These are phyloP conservation scores for Alternaria solani DNA, from an alignment of 2,329 filamentous ascomycete species.

Conservation along the genomic window DNA sequence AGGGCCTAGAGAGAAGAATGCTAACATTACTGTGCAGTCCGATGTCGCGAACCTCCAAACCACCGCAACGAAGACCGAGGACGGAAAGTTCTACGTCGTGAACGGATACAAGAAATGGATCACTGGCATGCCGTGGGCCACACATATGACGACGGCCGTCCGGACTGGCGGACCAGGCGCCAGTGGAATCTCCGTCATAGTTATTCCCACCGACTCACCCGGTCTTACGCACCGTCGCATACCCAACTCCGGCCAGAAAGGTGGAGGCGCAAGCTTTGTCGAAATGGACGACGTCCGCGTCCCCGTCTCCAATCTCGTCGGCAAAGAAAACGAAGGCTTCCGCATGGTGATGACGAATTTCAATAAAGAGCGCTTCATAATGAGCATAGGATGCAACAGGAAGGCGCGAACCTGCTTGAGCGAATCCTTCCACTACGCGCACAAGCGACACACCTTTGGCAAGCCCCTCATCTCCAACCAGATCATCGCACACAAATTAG, in stretches of 20 bases:
- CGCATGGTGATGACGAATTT: constrained; percentile 65
- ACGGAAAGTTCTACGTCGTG: constrained; percentile 75
- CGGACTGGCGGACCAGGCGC: constrained; percentile 65
- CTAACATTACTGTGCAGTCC: constrained; percentile 48
- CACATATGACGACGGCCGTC: constrained; percentile 69
- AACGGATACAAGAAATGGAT: constrained; percentile 76
- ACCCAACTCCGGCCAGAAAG: constrained; percentile 71
- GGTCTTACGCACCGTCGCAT: constrained; percentile 66
- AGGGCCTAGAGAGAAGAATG: not conserved
- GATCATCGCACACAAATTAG: constrained; percentile 67
- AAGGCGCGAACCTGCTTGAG: constrained; percentile 65
- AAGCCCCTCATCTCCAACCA: constrained; percentile 65
- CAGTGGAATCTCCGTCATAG: constrained; percentile 64
- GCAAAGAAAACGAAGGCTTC: constrained; percentile 65
- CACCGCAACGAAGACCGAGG: constrained; percentile 73
- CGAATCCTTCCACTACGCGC: constrained; percentile 62
- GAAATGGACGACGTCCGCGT: constrained; percentile 65
- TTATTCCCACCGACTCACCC: constrained; percentile 61
- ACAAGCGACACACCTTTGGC: constrained; percentile 65
- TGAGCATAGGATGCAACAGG: constrained; percentile 65
- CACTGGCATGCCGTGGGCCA: constrained; percentile 67
- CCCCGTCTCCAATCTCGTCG: constrained; percentile 62
- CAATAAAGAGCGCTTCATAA: constrained; percentile 64
- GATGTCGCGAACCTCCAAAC: constrained; percentile 71
- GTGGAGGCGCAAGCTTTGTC: constrained; percentile 67